Percentiles rank a stretch among this genome's conserved stretches.
Conservation (phyloP, 129 eudicot genomes). For the Gnaphalium uliginosum region DNA sequence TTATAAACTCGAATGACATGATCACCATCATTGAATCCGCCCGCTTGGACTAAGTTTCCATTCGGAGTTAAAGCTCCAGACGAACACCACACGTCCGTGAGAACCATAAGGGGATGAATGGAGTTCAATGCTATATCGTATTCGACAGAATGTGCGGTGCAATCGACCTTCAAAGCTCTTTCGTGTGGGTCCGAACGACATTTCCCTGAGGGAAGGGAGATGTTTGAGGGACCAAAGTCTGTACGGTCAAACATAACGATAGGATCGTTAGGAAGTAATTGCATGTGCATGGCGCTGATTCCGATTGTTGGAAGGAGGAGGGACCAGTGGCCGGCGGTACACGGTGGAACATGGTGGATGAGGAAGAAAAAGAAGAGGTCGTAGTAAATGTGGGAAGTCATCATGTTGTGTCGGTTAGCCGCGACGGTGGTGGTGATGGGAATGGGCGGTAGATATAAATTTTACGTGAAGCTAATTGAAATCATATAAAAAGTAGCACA, state of each 20-base stretch:
- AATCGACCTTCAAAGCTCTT: slow-evolving; percentile 42
- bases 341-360: too few species aligned
- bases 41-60: slow-evolving; percentile 64
- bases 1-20: slow-evolving; percentile 45
- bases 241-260: slow-evolving; percentile 79
- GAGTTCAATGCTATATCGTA: slow-evolving; percentile 38
- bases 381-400: too few species aligned
- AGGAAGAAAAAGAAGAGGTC: too few species aligned
- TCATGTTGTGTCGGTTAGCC: too few species aligned
- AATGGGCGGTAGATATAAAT: too few species aligned
- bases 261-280: slow-evolving; percentile 69
- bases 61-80: slow-evolving; percentile 63
- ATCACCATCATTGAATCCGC: slow-evolving; percentile 82
- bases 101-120: slow-evolving; percentile 61
- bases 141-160: slow-evolving; percentile 85
- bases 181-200: slow-evolving; percentile 58
- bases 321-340: slow-evolving; percentile 48
- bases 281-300: slow-evolving; percentile 96
- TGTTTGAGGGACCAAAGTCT: slow-evolving; percentile 72
- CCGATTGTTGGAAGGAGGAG: slow-evolving; percentile 57
- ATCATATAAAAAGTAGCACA: too few species aligned
- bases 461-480: too few species aligned
- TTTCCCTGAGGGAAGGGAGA: slow-evolving; percentile 49
- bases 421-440: too few species aligned
- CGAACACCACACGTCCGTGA: slow-evolving; percentile 83